Evolutionary conservation across 495 filamentous ascomycete species (phyloP).

Genomic region (Lichenothelia convexa): DNA sequence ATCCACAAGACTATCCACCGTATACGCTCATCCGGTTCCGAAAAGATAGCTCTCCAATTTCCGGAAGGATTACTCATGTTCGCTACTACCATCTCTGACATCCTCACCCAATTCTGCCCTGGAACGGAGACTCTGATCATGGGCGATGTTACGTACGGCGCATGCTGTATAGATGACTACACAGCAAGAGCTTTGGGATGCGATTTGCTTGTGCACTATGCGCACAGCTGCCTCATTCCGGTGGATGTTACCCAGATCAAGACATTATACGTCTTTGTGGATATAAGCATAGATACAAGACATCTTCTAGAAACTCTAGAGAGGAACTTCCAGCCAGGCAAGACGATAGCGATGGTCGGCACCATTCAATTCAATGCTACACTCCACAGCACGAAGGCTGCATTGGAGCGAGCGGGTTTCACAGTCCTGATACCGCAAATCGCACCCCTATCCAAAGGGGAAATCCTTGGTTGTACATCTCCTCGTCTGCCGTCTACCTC

Average conservation of each 20-base stretch:
- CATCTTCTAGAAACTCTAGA: constrained; percentile 79
- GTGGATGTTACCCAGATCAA: constrained; percentile 90
- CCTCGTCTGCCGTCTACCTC: constrained; percentile 42
- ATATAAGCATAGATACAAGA: constrained; percentile 80
- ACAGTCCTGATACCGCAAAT: constrained; percentile 77
- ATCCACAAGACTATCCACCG: constrained; percentile 95
- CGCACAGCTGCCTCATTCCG: constrained; percentile 88
- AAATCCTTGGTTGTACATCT: constrained; percentile 91
- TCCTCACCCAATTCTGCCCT: constrained; percentile 83
- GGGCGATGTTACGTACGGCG: constrained; percentile 97
- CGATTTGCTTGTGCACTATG: constrained; percentile 91
- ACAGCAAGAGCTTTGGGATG: constrained; percentile 87
- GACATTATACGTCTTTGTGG: constrained; percentile 94
- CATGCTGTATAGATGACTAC: constrained; percentile 98
- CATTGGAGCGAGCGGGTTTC: constrained; percentile 67
- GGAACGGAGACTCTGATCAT: constrained; percentile 87
- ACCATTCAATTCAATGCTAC: constrained; percentile 99
- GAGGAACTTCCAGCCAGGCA: constrained; percentile 67
- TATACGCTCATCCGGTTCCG: constrained; percentile 59
- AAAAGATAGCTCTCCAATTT: constrained; percentile 80
- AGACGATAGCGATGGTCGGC: constrained; percentile 79
- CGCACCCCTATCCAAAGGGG: constrained; percentile 75
- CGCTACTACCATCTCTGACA: constrained; percentile 95
- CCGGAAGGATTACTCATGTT: constrained; percentile 91
- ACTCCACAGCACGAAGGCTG: constrained; percentile 59